A percentile compares a stretch with the other conserved stretches of the same genome.
Evolutionary conservation across 1,284 basidiomycete genomes (phyloP).

Genomic region (Ganoderma resinaceum): DNA sequence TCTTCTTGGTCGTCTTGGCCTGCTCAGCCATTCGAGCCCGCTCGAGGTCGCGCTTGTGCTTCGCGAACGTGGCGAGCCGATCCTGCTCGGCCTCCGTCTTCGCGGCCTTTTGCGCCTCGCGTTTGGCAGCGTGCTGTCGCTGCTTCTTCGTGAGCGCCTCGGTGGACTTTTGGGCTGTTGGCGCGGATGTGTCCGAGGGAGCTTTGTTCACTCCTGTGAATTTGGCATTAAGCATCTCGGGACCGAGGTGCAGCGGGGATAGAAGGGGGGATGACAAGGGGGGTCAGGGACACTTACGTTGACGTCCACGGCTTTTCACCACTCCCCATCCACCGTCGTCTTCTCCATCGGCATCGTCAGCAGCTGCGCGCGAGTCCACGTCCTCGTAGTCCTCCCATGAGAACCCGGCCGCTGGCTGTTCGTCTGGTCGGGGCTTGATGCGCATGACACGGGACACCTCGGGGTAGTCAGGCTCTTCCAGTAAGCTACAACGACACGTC

Average conservation of each 20-base stretch:
- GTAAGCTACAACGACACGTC: slow-evolving; percentile 53
- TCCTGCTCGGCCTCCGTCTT: slow-evolving; percentile 64
- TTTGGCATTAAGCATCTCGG: not conserved
- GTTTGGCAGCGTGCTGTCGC: slow-evolving; percentile 69
- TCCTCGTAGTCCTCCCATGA: slow-evolving; percentile 82
- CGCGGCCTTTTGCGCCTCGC: slow-evolving; percentile 62
- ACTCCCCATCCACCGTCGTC: slow-evolving; percentile 75
- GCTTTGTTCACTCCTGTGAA: slow-evolving; percentile 30
- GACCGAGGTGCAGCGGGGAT: not conserved
- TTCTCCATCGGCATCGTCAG: slow-evolving; percentile 63
- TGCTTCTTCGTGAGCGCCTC: slow-evolving; percentile 68
- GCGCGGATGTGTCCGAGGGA: slow-evolving; percentile 25
- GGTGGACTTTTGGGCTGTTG: slow-evolving; percentile 41
- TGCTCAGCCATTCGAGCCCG: slow-evolving; percentile 58
- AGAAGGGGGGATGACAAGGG: not conserved
- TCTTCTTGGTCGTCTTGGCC: slow-evolving; percentile 35
- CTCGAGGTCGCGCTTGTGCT: slow-evolving; percentile 70
- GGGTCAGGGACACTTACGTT: slow-evolving; percentile 47
- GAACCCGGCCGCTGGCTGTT: slow-evolving; percentile 68
- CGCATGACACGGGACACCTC: slow-evolving; percentile 67
- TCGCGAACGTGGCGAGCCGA: slow-evolving; percentile 56
- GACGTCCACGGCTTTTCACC: slow-evolving; percentile 60
- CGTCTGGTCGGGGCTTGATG: slow-evolving; percentile 58
- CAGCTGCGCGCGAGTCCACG: slow-evolving; percentile 51
- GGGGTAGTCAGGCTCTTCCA: slow-evolving; percentile 64